These are phyloP conservation scores for Ophiocordyceps unilateralis DNA, from an alignment of 2,329 filamentous ascomycete species.

Conservation along the genomic window DNA sequence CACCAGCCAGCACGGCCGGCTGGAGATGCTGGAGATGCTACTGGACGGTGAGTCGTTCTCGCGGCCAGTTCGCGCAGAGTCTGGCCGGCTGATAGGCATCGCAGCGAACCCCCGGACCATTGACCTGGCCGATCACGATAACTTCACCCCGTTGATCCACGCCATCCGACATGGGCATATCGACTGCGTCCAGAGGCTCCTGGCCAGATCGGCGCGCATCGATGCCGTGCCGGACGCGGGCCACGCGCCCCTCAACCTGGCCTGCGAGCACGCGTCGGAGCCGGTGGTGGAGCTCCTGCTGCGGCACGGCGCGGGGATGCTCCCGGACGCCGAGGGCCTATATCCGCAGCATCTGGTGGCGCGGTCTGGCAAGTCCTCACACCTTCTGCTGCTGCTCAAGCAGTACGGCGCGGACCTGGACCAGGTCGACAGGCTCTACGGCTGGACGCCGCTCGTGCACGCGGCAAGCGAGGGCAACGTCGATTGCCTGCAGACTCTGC, in stretches of 20 bases:
- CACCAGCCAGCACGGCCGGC: conserved; percentile 81
- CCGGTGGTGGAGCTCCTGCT: conserved; percentile 74
- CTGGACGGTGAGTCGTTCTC: conserved; percentile 34
- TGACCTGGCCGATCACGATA: conserved; percentile 84
- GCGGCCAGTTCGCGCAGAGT: no score
- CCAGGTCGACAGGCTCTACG: conserved; percentile 87
- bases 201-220: conserved; percentile 64
- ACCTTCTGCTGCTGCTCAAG: conserved; percentile 64
- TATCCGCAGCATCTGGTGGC: conserved; percentile 96
- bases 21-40: conserved; percentile 65
- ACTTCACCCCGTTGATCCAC: conserved; percentile 91
- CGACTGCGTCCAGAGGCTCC: conserved; percentile 61
- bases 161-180: conserved; percentile 79
- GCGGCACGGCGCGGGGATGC: conserved; percentile 59
- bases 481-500: conserved; percentile 63
- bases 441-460: conserved; percentile 93
- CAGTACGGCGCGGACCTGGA: conserved; percentile 79
- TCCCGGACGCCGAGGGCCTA: conserved; percentile 90
- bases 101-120: conserved; percentile 56
- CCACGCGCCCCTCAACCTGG: conserved; percentile 85
- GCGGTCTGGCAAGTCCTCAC: conserved; percentile 65
- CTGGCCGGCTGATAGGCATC: not conserved
- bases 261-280: conserved; percentile 81
- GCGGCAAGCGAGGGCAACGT: conserved; percentile 93
- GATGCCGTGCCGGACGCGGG: conserved; percentile 75